Evolutionary conservation across 805 yeast species (phyloP), one percentile per base, ranked within the genome.

Genomic region (Yueomyces sinensis): DNA sequence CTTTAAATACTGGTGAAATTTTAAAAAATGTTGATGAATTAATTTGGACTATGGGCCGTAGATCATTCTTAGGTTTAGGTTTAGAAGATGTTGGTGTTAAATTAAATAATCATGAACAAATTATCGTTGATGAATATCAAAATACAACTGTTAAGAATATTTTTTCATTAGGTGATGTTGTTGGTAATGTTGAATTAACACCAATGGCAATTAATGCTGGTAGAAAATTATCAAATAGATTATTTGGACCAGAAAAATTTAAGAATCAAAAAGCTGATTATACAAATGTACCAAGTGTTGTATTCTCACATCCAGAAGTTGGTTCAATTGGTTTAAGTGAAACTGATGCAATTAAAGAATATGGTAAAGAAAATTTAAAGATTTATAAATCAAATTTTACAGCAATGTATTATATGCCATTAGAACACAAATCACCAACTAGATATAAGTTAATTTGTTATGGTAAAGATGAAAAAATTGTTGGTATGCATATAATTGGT

Each of bases 141-240:
- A 72, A 75, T 52, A 80, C 96, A 7, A 66, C 73, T 33, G 71
- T 80, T 43, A 25, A 25, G 15, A 70, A 74, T 56, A 68, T 91
- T 43, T 83, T 70, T 55, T 79, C 98, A 2, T 64, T 91, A 31
- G 99, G 99, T 52, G 99, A 91, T 58, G 93, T 89, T 40, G 80
- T 82, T 30, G 96, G 95, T 41, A 76, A 81, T 22, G 80, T 82
- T 31, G 97, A 91, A 65, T 71, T 91, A 49, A 91, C 99, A 3
- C 99, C 99, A 7, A 96, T 86, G 30, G 98, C 98, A 27, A 91
- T 91, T 63, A 96, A 98, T 27, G 87, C 98, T 9, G 99, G 99
- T 41, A 78, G 99, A 61, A 82, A 75, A 57, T 70, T 91, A 46
- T 74, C 96, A 20, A 87, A 89, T 65, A 74, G 99, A 56, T 63